These are phyloP conservation scores for Pholiota molesta DNA, from an alignment of 768 basidiomycete genomes.

Conservation along the genomic window DNA sequence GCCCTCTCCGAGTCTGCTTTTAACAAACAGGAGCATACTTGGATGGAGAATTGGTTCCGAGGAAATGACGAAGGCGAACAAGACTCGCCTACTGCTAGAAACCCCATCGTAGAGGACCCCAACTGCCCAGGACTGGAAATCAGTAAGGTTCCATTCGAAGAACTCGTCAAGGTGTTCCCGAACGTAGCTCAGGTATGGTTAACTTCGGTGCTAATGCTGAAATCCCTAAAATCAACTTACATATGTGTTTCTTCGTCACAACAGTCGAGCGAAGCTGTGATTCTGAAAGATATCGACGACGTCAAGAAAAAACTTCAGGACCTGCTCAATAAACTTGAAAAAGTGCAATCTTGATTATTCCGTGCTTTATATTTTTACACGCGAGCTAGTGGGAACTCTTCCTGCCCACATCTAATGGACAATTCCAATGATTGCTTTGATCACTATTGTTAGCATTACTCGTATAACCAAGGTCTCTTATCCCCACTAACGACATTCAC, in stretches of 20 bases:
- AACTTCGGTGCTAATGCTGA: neutral
- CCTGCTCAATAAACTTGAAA: conserved; percentile 41
- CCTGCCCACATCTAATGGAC: no score
- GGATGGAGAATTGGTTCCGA: conserved; percentile 72
- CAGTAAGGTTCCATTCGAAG: conserved; percentile 68
- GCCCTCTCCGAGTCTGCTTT: conserved; percentile 74
- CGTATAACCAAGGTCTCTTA: no score
- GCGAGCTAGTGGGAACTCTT: neutral
- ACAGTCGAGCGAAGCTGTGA: conserved; percentile 71
- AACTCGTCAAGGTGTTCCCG: conserved; percentile 73
- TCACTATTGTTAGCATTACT: no score
- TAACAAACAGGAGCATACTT: conserved; percentile 50
- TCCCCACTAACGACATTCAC: neutral
- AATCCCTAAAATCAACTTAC: neutral
- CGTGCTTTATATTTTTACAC: neutral
- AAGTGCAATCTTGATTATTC: conserved; percentile 13
- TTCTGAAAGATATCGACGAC: conserved; percentile 64
- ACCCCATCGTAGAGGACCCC: conserved; percentile 65
- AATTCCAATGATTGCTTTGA: no score
- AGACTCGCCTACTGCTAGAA: conserved; percentile 52
- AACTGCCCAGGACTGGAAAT: conserved; percentile 62
- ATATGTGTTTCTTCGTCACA: neutral
- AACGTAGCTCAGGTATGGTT: conserved; percentile 67
- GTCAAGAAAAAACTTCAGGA: conserved; percentile 51
- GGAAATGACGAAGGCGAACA: conserved; percentile 60